A percentile compares a stretch with the other conserved stretches of the same genome.
phyloP scores from a whole-genome alignment of 495 filamentous ascomycete species.

The Filosporella fistucella region DNA sequence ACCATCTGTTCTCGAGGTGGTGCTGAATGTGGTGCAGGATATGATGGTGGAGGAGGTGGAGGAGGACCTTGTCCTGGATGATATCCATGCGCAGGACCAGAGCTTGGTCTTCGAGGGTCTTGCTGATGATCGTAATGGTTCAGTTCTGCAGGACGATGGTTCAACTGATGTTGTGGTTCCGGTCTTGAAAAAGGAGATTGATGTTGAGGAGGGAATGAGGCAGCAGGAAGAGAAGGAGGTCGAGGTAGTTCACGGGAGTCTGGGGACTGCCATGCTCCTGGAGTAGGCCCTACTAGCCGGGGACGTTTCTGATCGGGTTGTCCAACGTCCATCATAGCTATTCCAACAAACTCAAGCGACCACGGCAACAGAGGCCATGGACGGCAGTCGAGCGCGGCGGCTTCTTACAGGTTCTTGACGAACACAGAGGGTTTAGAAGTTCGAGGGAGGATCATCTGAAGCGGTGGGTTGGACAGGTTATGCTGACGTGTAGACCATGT shows the following conservation, averaged over 20 bases:
- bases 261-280: constrained; percentile 16
- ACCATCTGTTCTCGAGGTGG: constrained; percentile 39
- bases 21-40: constrained; percentile 25
- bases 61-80: constrained; percentile 10
- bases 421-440: constrained; percentile 20
- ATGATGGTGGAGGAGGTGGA: constrained; percentile 29
- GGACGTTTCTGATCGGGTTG: constrained; percentile 23
- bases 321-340: constrained; percentile 20
- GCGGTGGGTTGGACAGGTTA: constrained; percentile 18
- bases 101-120: constrained; percentile 17
- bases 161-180: constrained; percentile 11
- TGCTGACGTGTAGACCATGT: constrained; percentile 23
- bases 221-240: constrained; percentile 16
- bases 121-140: constrained; percentile 18
- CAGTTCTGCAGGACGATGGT: constrained; percentile 16
- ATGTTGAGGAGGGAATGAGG: constrained; percentile 10
- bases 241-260: constrained; percentile 12
- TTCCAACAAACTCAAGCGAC: constrained; percentile 20
- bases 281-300: constrained; percentile 8
- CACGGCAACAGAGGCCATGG: constrained; percentile 24
- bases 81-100: constrained; percentile 18
- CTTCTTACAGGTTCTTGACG: constrained; percentile 23
- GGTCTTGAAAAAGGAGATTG: constrained; percentile 8
- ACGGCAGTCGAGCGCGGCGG: constrained; percentile 24
- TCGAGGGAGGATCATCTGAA: constrained; percentile 22